These are phyloP conservation scores for Lycium ferocissimum DNA, from an alignment of 257 asterid species.

Conservation along the genomic window DNA sequence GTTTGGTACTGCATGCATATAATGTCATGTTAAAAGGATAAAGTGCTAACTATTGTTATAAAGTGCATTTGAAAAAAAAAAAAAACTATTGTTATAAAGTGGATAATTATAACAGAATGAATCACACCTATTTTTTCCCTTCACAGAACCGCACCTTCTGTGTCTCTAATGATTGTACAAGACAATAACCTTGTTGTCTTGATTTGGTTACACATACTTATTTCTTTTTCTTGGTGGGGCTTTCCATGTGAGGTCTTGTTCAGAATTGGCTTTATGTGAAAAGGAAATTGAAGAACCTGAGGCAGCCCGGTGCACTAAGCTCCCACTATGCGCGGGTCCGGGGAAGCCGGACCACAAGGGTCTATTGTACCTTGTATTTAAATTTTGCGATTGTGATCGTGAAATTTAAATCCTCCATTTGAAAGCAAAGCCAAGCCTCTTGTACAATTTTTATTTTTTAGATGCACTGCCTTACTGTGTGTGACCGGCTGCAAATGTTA, in stretches of 20 bases:
- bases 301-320: no score
- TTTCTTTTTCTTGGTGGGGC: not conserved
- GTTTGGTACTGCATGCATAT: not conserved
- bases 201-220: not conserved
- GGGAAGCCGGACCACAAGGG: no score
- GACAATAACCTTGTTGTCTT: not conserved
- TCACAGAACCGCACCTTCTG: not conserved
- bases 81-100: not conserved
- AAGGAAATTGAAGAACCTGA: conserved; percentile 7
- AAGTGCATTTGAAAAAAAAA: not conserved
- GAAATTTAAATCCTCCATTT: not conserved
- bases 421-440: not conserved
- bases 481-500: not conserved
- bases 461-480: not conserved
- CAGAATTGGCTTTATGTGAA: not conserved
- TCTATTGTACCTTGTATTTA: not conserved
- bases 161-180: not conserved
- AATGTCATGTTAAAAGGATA: not conserved
- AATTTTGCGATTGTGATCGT: not conserved
- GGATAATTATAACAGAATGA: not conserved
- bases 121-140: not conserved
- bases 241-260: not conserved
- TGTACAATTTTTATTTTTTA: not conserved
- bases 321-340: no score
- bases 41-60: not conserved